Base-by-base conservation (phyloP, 352 stramenopile genomes). In the Phytopythium aichiense region DNA sequence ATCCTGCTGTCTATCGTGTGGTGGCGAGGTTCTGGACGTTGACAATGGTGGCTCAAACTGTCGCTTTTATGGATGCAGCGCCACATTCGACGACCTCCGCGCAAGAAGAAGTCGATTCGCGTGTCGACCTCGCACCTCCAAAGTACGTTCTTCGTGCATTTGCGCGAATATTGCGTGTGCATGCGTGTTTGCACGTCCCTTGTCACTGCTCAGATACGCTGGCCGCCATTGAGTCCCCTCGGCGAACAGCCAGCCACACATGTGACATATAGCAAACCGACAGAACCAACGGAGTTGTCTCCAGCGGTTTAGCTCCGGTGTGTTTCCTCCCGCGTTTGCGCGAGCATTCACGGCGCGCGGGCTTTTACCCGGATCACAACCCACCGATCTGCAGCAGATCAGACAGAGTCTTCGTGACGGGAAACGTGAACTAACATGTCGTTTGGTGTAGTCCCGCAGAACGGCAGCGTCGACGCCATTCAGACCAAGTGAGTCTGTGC, bases 41-140 rank as follows among this genome's bases (percentile, higher is more conserved):
- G 33, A 46, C 30, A 40, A 23, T 35, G 13, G 25, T 35, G 37
- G 16, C 8, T 28, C 50, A 11, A 46, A 58, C 33, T 63, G 40
- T 31, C 5, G 20, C 20, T 18, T 45, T 45, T 15, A 11, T 64
- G 45, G 20, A 33, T 63, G 12, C 40, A 71, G 61, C 53, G 71
- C 67, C 66, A 65, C 35, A 71, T 73, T 52, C 51, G 60, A 22
- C 71, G 58, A 48, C 73, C 69, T 23, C 68, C 69, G n/a, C 59
- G 64, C 28, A 85, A 85, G 66, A 89, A 84, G 57, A 89, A 84
- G 56, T 86, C 73, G 63, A 66, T 67, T n/a, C 72, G 75, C 12
- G 77, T 84, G 60, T 92, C 83, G 13, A 83, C 86, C 61, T 60
- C 71, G 20, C 83, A 92, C 63, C 63, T 90, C 28, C 78, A 87